Percentiles rank a stretch among this genome's conserved stretches.
Conservation (phyloP, 305 asterid genomes). For the Rubia balearica region DNA sequence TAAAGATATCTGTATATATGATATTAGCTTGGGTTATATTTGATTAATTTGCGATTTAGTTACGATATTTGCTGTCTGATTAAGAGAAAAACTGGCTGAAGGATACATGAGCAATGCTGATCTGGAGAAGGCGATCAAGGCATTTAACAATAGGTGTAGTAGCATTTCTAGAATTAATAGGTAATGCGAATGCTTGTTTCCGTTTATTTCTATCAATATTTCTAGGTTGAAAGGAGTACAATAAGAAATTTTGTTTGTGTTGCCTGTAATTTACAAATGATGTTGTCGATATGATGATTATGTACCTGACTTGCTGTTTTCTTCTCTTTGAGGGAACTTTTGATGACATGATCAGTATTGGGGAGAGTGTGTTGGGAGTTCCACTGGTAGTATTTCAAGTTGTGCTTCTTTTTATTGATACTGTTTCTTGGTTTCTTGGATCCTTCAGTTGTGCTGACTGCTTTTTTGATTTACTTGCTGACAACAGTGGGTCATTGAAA, state of each 20-base stretch:
- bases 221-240: not conserved
- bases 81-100: conserved; percentile 70
- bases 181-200: conserved; percentile 24
- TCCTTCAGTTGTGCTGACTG: conserved; percentile 4
- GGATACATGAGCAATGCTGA: conserved; percentile 89
- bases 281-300: conserved; percentile 1
- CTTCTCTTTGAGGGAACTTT: conserved; percentile 45
- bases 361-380: conserved; percentile 73
- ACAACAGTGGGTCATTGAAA: conserved; percentile 79
- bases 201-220: not conserved
- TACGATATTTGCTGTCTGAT: not conserved
- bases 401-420: conserved; percentile 9
- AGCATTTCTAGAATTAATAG: conserved; percentile 83
- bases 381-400: conserved; percentile 60
- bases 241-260: not conserved
- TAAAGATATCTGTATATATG: conserved; percentile 11
- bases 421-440: not conserved
- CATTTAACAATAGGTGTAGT: conserved; percentile 50
- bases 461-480: conserved; percentile 9
- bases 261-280: not conserved
- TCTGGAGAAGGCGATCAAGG: conserved; percentile 71
- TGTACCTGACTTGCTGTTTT: conserved; percentile 34
- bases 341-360: conserved; percentile 60
- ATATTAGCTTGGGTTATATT: conserved; percentile 4
- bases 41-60: not conserved